Evolutionary conservation across 2,329 filamentous ascomycete species (phyloP).

Genomic region (Colletotrichum horii): DNA sequence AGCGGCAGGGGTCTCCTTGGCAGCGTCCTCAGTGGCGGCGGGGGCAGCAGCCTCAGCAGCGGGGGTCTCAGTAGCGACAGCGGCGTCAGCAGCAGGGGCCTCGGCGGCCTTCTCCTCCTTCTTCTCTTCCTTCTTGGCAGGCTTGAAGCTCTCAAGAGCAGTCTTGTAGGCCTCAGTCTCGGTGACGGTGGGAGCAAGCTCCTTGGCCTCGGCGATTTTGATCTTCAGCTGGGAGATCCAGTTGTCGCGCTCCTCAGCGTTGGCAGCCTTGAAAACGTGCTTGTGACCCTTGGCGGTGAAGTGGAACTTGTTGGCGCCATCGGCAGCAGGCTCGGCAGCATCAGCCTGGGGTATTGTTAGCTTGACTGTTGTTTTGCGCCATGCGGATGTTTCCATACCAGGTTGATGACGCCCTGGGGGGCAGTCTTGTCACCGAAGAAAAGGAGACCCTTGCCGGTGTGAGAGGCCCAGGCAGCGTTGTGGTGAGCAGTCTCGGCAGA

Average conservation of each 20-base stretch:
- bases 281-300: slow-evolving; percentile 88
- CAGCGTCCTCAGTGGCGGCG: slow-evolving; percentile 31
- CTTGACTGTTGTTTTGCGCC: not conserved
- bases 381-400: slow-evolving; percentile 62
- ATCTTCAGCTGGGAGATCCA: slow-evolving; percentile 87
- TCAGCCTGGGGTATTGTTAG: slow-evolving; percentile 53
- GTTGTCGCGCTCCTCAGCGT: slow-evolving; percentile 80
- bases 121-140: slow-evolving; percentile 47
- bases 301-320: slow-evolving; percentile 81
- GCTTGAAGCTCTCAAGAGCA: slow-evolving; percentile 74
- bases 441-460: slow-evolving; percentile 94
- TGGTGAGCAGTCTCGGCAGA: slow-evolving; percentile 74
- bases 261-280: slow-evolving; percentile 89
- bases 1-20: slow-evolving; percentile 36
- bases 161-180: slow-evolving; percentile 89
- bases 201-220: slow-evolving; percentile 86
- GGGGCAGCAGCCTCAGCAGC: slow-evolving; percentile 30
- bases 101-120: slow-evolving; percentile 51
- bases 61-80: slow-evolving; percentile 34
- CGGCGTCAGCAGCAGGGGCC: slow-evolving; percentile 41
- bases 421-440: slow-evolving; percentile 88
- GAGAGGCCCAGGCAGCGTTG: slow-evolving; percentile 84
- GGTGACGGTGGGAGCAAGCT: slow-evolving; percentile 73
- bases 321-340: slow-evolving; percentile 73
- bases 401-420: slow-evolving; percentile 81